These are phyloP conservation scores for Pythium pyrilobum DNA, from an alignment of 352 stramenopile genomes.

Conservation along the genomic window DNA sequence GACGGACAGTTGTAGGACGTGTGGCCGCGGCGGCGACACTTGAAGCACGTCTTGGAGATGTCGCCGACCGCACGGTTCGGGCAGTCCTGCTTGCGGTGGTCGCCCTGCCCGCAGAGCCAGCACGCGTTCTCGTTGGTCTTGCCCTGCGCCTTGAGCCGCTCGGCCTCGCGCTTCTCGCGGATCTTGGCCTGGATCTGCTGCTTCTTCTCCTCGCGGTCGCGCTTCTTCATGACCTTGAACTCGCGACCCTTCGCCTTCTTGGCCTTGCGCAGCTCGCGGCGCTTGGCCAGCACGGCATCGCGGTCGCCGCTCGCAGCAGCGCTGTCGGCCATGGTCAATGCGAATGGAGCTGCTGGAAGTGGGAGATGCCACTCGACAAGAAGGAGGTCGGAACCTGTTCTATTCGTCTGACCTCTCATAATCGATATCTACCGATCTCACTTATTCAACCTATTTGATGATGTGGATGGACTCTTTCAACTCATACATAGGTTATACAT, in stretches of 20 bases:
- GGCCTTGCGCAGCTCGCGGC: slow-evolving; percentile 70
- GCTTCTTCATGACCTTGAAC: slow-evolving; percentile 62
- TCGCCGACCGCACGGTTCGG: slow-evolving; percentile 59
- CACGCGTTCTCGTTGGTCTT: slow-evolving; percentile 39
- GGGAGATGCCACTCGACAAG: too few relatives aligned
- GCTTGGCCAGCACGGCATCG: slow-evolving; percentile 26
- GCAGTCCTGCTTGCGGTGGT: slow-evolving; percentile 80
- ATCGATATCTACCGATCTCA: too few relatives aligned
- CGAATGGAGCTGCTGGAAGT: background rate
- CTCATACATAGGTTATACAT: background rate
- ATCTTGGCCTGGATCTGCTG: slow-evolving; percentile 74
- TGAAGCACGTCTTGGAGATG: slow-evolving; percentile 77
- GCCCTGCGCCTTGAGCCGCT: slow-evolving; percentile 15
- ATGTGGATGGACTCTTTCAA: too few relatives aligned
- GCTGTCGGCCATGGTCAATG: slow-evolving; percentile 2
- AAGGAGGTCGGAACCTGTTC: too few relatives aligned
- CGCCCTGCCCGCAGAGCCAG: slow-evolving; percentile 65
- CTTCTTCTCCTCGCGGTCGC: slow-evolving; percentile 65
- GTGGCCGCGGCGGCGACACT: slow-evolving; percentile 76
- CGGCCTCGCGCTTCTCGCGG: slow-evolving; percentile 62
- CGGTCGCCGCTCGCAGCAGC: slow-evolving; percentile 17
- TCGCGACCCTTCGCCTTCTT: slow-evolving; percentile 73
- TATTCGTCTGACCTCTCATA: background rate
- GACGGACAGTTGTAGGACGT: slow-evolving; percentile 77
- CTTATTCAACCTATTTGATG: too few relatives aligned